Evolutionary conservation across 148 eudicot genomes (phyloP).

Genomic region (Pharnaceum exiguum): DNA sequence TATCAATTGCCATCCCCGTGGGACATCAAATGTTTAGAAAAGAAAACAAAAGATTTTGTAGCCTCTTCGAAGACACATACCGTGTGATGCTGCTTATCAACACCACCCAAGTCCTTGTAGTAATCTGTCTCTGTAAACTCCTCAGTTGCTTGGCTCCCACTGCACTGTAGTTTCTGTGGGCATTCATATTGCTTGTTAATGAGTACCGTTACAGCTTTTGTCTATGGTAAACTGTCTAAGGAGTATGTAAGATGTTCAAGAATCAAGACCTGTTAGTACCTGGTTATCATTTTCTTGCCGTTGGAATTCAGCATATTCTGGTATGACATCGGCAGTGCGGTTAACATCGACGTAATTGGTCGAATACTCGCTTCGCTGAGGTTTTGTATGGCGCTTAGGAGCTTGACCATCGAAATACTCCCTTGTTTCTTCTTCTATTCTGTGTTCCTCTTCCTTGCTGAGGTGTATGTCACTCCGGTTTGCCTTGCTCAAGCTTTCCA

Average conservation of each 20-base stretch:
- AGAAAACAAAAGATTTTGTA: not conserved
- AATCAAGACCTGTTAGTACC: constrained; percentile 8
- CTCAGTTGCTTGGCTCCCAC: constrained; percentile 42
- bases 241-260: not conserved
- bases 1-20: not conserved
- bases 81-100: constrained; percentile 88
- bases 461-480: constrained; percentile 70
- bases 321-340: constrained; percentile 27
- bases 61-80: constrained; percentile 38
- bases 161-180: constrained; percentile 61
- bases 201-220: too few species aligned
- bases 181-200: too few species aligned
- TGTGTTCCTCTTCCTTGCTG: constrained; percentile 57
- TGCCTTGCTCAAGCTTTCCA: constrained; percentile 54
- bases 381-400: constrained; percentile 80
- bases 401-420: constrained; percentile 64
- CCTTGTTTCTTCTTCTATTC: constrained; percentile 48
- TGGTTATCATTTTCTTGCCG: constrained; percentile 47
- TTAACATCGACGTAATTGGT: constrained; percentile 40
- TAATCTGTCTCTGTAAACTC: constrained; percentile 95
- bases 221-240: too few species aligned
- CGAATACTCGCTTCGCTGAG: constrained; percentile 78
- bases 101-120: constrained; percentile 72
- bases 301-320: constrained; percentile 58
- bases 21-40: not conserved